Conservation (phyloP, 805 yeast genomes). For the Isabelozyma heimii region DNA sequence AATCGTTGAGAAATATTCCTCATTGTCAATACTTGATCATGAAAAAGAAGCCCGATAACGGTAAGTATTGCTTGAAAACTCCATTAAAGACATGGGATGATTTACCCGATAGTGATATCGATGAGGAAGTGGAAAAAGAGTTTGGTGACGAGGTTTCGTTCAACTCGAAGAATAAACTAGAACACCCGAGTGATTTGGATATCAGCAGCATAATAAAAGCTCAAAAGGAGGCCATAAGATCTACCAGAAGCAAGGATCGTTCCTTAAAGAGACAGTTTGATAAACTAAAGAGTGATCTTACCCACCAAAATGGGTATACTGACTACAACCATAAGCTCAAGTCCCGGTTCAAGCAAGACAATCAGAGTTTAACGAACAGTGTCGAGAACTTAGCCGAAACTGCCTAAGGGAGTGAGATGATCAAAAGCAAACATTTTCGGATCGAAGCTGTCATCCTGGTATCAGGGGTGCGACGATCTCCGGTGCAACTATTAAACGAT, state of each 20-base stretch:
- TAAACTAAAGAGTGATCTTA: constrained; percentile 6
- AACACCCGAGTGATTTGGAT: constrained; percentile 36
- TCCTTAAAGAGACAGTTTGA: constrained; percentile 27
- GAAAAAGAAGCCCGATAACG: constrained; percentile 54
- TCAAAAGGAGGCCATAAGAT: constrained; percentile 33
- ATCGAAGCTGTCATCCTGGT: too few species aligned
- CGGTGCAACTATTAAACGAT: too few species aligned
- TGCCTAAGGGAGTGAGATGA: not conserved
- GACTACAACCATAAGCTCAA: constrained; percentile 8
- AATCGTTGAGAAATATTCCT: constrained; percentile 74
- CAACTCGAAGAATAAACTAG: constrained; percentile 32
- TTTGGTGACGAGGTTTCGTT: constrained; percentile 34
- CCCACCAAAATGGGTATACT: constrained; percentile 1
- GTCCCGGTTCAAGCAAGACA: constrained; percentile 17
- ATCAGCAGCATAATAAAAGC: constrained; percentile 35
- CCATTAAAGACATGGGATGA: constrained; percentile 73
- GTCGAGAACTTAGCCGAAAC: constrained; percentile 8
- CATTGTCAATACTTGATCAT: constrained; percentile 81
- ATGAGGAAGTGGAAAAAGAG: constrained; percentile 36
- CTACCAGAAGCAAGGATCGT: constrained; percentile 41
- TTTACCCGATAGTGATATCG: constrained; percentile 40
- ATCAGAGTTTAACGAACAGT: constrained; percentile 26
- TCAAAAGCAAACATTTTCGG: not conserved
- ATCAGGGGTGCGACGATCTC: too few species aligned
- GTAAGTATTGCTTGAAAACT: constrained; percentile 58